phyloP scores from a whole-genome alignment of 1,139 yeast genomes.

The Hansenula sp. region DNA sequence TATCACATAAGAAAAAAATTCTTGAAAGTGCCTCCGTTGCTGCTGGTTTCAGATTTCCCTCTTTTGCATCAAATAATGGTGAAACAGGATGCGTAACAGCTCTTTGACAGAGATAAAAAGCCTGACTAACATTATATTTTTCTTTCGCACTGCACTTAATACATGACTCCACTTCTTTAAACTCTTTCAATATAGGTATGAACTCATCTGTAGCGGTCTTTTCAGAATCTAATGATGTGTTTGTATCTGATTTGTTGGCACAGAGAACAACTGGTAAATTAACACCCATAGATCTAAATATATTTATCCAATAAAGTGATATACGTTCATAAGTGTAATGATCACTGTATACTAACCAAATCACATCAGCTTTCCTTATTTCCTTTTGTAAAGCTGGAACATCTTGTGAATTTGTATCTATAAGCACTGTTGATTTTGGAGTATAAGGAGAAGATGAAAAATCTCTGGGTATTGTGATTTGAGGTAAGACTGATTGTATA shows the following conservation, averaged over 20 bases:
- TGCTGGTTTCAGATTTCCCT: conserved; percentile 72
- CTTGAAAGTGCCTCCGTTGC: conserved; percentile 75
- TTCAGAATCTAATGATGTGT: conserved; percentile 24
- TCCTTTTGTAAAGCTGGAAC: conserved; percentile 59
- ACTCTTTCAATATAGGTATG: conserved; percentile 80
- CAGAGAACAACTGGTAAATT: conserved; percentile 88
- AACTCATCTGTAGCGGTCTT: conserved; percentile 46
- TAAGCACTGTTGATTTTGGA: conserved; percentile 64
- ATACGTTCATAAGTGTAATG: conserved; percentile 92
- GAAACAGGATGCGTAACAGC: conserved; percentile 93
- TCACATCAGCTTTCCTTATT: conserved; percentile 81
- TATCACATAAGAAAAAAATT: conserved; percentile 79
- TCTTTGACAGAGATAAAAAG: conserved; percentile 86
- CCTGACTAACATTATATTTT: conserved; percentile 78
- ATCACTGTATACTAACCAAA: conserved; percentile 89
- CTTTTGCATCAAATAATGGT: conserved; percentile 90
- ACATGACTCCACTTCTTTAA: conserved; percentile 91
- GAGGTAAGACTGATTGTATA: conserved; percentile 74
- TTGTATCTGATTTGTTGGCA: conserved; percentile 72
- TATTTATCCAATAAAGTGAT: conserved; percentile 90
- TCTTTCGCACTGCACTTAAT: conserved; percentile 81
- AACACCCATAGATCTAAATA: conserved; percentile 87
- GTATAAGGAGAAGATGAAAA: conserved; percentile 53
- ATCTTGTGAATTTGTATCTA: conserved; percentile 78
- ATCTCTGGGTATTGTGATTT: conserved; percentile 73